These are phyloP conservation scores for Triticum timopheevii DNA, from an alignment of 176 grass and related monocot species.

Conservation along the genomic window DNA sequence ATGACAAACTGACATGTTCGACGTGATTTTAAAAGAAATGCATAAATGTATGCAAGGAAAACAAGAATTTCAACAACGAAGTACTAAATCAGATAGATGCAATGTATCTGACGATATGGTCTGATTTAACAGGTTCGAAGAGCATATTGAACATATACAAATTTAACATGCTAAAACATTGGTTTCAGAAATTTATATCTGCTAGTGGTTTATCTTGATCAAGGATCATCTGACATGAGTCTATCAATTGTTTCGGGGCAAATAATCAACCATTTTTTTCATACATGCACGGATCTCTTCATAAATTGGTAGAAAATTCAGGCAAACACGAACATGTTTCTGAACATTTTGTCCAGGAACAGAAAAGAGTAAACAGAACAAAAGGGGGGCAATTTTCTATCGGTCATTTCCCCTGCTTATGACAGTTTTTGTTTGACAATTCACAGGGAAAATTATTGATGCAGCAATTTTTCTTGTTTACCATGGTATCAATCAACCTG, in stretches of 20 bases:
- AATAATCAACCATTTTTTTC: neutral
- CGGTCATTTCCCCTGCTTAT: neutral
- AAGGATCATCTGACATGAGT: conserved; percentile 4
- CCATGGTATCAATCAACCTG: neutral
- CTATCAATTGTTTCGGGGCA: neutral
- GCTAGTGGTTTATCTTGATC: neutral
- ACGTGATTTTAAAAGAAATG: neutral
- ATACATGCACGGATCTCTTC: neutral
- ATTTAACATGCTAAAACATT: neutral
- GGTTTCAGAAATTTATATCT: neutral
- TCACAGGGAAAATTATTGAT: neutral
- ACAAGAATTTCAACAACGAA: neutral
- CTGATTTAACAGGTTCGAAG: neutral
- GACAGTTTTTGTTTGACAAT: neutral
- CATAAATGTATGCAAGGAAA: neutral
- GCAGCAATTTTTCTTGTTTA: neutral
- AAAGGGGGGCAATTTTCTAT: neutral
- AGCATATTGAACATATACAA: neutral
- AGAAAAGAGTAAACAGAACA: neutral
- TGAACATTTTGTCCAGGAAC: neutral
- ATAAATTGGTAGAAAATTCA: neutral
- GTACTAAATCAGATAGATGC: neutral
- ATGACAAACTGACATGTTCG: neutral
- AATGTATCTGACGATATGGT: neutral
- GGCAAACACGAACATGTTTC: neutral